phyloP scores from a whole-genome alignment of 139 green algal species.

The Tetraselmis striata region DNA sequence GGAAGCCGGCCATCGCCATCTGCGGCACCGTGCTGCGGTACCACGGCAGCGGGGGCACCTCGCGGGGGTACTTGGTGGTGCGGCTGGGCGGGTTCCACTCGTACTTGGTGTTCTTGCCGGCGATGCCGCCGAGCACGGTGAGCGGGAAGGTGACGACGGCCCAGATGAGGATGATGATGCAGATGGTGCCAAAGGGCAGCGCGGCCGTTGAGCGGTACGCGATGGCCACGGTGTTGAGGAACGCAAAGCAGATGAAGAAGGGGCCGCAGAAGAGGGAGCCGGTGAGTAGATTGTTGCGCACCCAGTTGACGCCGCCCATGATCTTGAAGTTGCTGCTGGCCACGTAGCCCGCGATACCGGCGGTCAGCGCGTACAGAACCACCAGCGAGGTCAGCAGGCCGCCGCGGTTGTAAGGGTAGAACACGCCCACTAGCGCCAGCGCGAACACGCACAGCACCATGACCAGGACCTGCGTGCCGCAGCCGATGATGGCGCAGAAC shows the following conservation, averaged over 20 bases:
- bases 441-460: constrained; percentile 74
- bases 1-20: constrained; percentile 76
- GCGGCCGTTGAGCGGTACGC: constrained; percentile 58
- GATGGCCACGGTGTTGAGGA: constrained; percentile 81
- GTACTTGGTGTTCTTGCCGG: constrained; percentile 59
- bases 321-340: constrained; percentile 77
- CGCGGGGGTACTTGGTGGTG: constrained; percentile 83
- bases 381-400: constrained; percentile 76
- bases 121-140: constrained; percentile 83
- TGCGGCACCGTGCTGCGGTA: constrained; percentile 75
- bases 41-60: constrained; percentile 81
- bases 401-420: constrained; percentile 93
- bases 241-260: constrained; percentile 67
- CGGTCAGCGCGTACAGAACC: constrained; percentile 84
- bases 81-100: constrained; percentile 54
- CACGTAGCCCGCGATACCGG: constrained; percentile 80
- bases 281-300: constrained; percentile 66
- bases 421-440: constrained; percentile 76
- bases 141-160: constrained; percentile 83
- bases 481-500: constrained; percentile 79
- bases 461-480: constrained; percentile 67
- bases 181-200: constrained; percentile 77
- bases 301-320: constrained; percentile 73
- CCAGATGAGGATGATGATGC: constrained; percentile 80
- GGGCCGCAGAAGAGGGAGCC: constrained; percentile 69